Evolutionary conservation across 78 protist species (phyloP).

Genomic region (Chrysochromulina tobinii): DNA sequence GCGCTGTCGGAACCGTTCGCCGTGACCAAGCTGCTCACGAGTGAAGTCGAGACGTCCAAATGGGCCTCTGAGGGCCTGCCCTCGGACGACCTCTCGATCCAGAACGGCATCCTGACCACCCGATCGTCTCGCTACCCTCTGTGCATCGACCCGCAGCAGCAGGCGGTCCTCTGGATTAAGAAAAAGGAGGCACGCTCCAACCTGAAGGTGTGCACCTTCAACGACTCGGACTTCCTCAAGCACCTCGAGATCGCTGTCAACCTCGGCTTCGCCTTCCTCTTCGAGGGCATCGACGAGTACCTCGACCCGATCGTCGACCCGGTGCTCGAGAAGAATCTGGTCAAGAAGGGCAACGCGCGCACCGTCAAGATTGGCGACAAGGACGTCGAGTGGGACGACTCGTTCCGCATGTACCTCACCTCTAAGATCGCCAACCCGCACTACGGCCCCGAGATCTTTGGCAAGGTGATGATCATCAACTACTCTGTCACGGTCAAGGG

Average conservation of each 20-base stretch:
- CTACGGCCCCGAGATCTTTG: conserved; percentile 78
- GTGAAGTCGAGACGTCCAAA: conserved; percentile 73
- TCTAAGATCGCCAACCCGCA: conserved; percentile 83
- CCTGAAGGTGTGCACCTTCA: conserved; percentile 66
- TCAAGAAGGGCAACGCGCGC: neutral
- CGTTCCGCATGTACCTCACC: conserved; percentile 78
- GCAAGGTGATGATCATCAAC: conserved; percentile 80
- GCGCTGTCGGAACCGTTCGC: conserved; percentile 58
- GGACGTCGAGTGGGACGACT: conserved; percentile 72
- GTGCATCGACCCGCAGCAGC: conserved; percentile 90
- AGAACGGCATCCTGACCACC: conserved; percentile 58
- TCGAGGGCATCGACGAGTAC: conserved; percentile 85
- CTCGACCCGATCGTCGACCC: conserved; percentile 89
- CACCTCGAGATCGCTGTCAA: conserved; percentile 74
- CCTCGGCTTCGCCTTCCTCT: conserved; percentile 82
- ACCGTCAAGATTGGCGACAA: conserved; percentile 63
- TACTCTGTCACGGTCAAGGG: conserved; percentile 83
- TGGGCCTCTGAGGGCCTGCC: conserved; percentile 87
- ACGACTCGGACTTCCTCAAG: conserved; percentile 59
- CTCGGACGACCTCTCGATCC: conserved; percentile 57
- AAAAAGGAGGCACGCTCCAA: conserved; percentile 44
- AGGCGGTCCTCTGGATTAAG: conserved; percentile 85
- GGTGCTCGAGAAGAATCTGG: conserved; percentile 73
- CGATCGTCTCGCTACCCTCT: conserved; percentile 83
- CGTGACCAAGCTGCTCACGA: conserved; percentile 59